These are phyloP conservation scores for Triticum aestivum DNA, from an alignment of 176 grass and related monocot genomes.

Conservation along the genomic window DNA sequence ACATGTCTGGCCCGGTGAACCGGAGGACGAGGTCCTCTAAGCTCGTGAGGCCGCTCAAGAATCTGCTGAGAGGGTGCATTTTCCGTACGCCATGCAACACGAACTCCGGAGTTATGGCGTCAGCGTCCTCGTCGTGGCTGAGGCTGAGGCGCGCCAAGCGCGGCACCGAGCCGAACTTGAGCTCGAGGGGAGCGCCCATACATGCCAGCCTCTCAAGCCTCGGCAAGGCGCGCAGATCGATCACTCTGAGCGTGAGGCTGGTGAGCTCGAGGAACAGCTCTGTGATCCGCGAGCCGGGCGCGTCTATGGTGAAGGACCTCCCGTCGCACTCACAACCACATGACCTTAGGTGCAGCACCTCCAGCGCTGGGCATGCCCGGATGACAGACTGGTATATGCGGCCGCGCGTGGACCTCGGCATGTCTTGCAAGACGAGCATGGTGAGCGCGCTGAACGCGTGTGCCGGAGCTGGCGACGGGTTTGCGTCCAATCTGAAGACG, in stretches of 20 bases:
- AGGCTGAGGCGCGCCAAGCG: not conserved
- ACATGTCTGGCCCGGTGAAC: not conserved
- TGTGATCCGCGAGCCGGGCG: not conserved
- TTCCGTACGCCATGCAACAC: not conserved
- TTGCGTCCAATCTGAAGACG: too few relatives aligned
- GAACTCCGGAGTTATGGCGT: not conserved
- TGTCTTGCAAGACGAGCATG: slow-evolving; percentile 13
- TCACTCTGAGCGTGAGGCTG: too few relatives aligned
- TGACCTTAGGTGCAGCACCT: not conserved
- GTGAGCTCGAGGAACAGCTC: not conserved
- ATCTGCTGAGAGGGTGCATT: not conserved
- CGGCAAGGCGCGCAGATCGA: not conserved
- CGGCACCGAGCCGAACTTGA: not conserved
- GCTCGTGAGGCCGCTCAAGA: not conserved
- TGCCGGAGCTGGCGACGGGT: not conserved
- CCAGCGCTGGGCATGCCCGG: not conserved
- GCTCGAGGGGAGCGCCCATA: not conserved
- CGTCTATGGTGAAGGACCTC: not conserved
- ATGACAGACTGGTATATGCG: not conserved
- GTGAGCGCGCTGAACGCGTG: not conserved
- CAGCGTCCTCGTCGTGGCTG: not conserved
- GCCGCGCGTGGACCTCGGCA: not conserved
- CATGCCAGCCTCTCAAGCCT: slow-evolving; percentile 7
- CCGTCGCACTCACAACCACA: not conserved
- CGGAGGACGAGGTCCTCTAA: not conserved